Conservation (phyloP, 73 alveolate species). For the Uronychia setigera region DNA sequence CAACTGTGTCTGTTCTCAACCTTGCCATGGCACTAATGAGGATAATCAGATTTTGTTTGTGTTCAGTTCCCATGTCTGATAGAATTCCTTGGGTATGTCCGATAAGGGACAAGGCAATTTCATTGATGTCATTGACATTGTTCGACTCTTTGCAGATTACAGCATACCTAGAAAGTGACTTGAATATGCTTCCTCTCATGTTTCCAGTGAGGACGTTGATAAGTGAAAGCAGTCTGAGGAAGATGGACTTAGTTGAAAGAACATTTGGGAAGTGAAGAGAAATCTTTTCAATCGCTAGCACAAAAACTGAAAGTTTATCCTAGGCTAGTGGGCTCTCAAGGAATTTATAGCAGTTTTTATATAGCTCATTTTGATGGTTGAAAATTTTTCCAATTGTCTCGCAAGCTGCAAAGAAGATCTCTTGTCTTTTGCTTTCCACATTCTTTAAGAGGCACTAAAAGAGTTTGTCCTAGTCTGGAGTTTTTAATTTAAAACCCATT, state of each 20-base stretch:
- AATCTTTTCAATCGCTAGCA: background rate
- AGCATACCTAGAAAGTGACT: background rate
- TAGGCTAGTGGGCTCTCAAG: background rate
- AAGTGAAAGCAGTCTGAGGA: background rate
- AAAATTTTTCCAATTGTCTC: slow-evolving; percentile 61
- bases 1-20: slow-evolving; percentile 13
- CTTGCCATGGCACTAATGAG: slow-evolving; percentile 35
- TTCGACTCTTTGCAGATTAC: background rate
- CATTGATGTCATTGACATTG: slow-evolving; percentile 28
- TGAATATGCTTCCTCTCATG: background rate
- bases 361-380: slow-evolving; percentile 6
- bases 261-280: background rate
- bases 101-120: slow-evolving; percentile 35
- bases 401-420: slow-evolving; percentile 57
- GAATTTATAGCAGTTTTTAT: background rate
- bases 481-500: slow-evolving; percentile 11
- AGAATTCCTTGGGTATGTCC: slow-evolving; percentile 53
- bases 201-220: background rate
- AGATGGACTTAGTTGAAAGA: background rate
- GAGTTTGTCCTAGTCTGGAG: slow-evolving; percentile 65
- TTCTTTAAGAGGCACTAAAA: slow-evolving; percentile 50
- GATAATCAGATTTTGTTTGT: slow-evolving; percentile 40
- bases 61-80: slow-evolving; percentile 49
- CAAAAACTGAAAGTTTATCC: background rate
- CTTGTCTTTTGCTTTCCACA: slow-evolving; percentile 27